These are phyloP conservation scores for Iris macrosiphon DNA, from an alignment of 106 monocot species.

Conservation along the genomic window DNA sequence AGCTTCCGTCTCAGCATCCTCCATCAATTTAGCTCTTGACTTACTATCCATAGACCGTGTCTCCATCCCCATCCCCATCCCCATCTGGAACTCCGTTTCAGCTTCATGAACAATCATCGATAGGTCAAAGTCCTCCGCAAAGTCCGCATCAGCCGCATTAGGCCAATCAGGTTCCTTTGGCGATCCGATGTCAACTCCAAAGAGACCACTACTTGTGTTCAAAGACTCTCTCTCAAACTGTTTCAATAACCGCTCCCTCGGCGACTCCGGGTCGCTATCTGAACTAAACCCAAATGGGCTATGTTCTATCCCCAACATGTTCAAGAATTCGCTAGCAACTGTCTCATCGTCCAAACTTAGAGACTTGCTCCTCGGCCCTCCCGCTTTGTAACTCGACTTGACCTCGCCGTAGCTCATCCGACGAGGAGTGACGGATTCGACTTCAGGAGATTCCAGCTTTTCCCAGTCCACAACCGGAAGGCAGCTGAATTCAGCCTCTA, in stretches of 20 bases:
- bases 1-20: conserved; percentile 78
- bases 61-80: too few species aligned
- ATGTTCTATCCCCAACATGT: conserved; percentile 63
- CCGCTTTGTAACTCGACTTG: conserved; percentile 18
- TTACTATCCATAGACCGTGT: conserved; percentile 28
- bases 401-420: conserved; percentile 5
- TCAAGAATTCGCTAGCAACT: conserved; percentile 81
- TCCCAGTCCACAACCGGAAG: conserved; percentile 6
- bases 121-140: conserved; percentile 47
- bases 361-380: conserved; percentile 31
- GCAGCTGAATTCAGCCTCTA: background rate
- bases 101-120: conserved; percentile 37
- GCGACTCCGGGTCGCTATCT: conserved; percentile 73
- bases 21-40: conserved; percentile 60
- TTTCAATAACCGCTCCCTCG: conserved; percentile 58
- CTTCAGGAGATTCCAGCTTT: conserved; percentile 20
- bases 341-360: conserved; percentile 61
- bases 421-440: background rate
- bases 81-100: conserved; percentile 51
- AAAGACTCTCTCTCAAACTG: conserved; percentile 63
- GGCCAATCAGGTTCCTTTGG: conserved; percentile 18
- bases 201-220: conserved; percentile 15
- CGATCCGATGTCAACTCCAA: conserved; percentile 26
- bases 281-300: conserved; percentile 59
- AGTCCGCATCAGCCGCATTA: conserved; percentile 7